Base-by-base conservation (phyloP, 495 filamentous ascomycete genomes). In the Neurospora sp. region DNA sequence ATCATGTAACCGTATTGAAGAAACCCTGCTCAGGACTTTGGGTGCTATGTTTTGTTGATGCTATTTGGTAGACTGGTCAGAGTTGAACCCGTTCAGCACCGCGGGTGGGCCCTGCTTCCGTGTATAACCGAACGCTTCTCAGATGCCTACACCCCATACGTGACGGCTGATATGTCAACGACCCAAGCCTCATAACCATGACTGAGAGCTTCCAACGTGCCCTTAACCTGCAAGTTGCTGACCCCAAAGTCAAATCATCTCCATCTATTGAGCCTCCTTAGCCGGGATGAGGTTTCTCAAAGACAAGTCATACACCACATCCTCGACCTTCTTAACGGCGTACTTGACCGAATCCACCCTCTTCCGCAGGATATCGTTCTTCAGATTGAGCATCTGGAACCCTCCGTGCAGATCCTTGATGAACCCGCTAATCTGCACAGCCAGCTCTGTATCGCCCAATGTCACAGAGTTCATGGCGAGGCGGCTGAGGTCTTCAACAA, bases 401-500 rank as follows among this genome's bases (percentile, higher is more conserved):
- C 94, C 95, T 8, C 94, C 92, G 73, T 97, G 94, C 16, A 99
- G 82, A 77, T 98, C 94, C 83, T 97, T 98, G 84, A 98, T 90
- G 79, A 99, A 99, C 73, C 87, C 86, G 77, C 91, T 92, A 80
- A 99, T 97, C 80, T 91, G 87, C 69, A 94, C 84, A 37, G 96
- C 95, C 39, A 94, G 87, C 40, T 87, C 84, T 73, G 91, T 94
- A 82, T 99, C 95, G 68, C 94, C 94, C 45, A 98, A 84, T 0
- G 95, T 99, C 75, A 99, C 96, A 3, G 93, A 92, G 83, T 99
- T 99, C 83, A 95, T 93, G n/a, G 95, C 93, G 41, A 99, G 86
- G 48, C 94, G 92, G 68, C 92, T 87, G 79, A 99, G 87, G 81
- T 99, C 96, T 75, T 98, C 94, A 72, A 96, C 90, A 72, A 98